A percentile compares a stretch with the other conserved stretches of the same genome.
phyloP scores from a whole-genome alignment of 2,329 filamentous ascomycete genomes.

The Penicillium corylophilum region DNA sequence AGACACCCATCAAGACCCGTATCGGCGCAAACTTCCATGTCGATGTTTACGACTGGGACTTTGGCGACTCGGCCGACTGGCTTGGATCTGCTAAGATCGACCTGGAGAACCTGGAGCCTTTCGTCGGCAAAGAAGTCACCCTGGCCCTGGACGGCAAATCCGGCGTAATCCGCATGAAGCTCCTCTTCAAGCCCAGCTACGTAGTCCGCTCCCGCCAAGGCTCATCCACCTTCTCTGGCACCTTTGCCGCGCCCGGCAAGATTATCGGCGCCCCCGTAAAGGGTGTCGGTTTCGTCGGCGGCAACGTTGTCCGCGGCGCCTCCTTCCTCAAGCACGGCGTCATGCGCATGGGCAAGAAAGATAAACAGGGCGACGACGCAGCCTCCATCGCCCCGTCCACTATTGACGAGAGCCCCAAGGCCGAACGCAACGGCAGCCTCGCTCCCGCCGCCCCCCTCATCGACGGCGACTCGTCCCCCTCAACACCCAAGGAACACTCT shows the following conservation, averaged over 20 bases:
- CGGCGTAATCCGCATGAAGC: conserved; percentile 74
- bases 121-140: conserved; percentile 72
- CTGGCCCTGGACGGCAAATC: conserved; percentile 85
- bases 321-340: conserved; percentile 87
- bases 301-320: conserved; percentile 82
- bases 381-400: conserved; percentile 27
- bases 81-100: conserved; percentile 76
- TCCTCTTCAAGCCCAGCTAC: conserved; percentile 92
- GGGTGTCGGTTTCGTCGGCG: conserved; percentile 76
- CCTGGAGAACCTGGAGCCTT: conserved; percentile 78
- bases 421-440: conserved; percentile 14
- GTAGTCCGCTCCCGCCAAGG: conserved; percentile 83
- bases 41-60: conserved; percentile 93
- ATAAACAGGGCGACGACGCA: conserved; percentile 33
- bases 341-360: conserved; percentile 58
- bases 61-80: conserved; percentile 90
- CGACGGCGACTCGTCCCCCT: conserved; percentile 26
- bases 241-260: conserved; percentile 81
- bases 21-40: conserved; percentile 80
- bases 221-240: conserved; percentile 88
- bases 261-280: conserved; percentile 96
- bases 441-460: conserved; percentile 27
- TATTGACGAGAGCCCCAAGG: conserved; percentile 22
- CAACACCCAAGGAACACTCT: conserved; percentile 41
- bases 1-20: conserved; percentile 75